These are phyloP conservation scores for Colletotrichum phormii DNA, from an alignment of 2,329 filamentous ascomycete species.

Conservation along the genomic window DNA sequence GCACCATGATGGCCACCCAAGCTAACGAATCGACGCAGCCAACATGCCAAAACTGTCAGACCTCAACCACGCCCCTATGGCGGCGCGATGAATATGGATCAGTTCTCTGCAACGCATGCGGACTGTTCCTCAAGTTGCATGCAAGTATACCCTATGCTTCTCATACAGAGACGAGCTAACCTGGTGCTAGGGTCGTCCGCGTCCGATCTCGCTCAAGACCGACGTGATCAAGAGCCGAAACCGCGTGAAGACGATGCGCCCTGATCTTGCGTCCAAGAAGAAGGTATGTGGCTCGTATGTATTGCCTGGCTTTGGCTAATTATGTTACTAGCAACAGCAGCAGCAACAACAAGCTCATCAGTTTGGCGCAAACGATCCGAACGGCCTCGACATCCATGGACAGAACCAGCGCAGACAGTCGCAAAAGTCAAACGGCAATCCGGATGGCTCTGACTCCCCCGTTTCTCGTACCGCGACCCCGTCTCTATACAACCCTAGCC, in stretches of 20 bases:
- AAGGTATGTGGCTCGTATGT: slow-evolving; percentile 69
- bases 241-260: slow-evolving; percentile 87
- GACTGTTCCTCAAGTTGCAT: slow-evolving; percentile 96
- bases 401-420: slow-evolving; percentile 71
- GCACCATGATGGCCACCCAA: slow-evolving; percentile 63
- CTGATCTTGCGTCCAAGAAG: slow-evolving; percentile 83
- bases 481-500: slow-evolving; percentile 77
- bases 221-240: slow-evolving; percentile 99
- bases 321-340: slow-evolving; percentile 37
- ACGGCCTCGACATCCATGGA: slow-evolving; percentile 69
- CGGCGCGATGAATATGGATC: slow-evolving; percentile 95
- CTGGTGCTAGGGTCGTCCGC: slow-evolving; percentile 66
- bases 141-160: slow-evolving; percentile 46
- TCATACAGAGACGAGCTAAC: background rate
- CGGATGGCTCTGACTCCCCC: slow-evolving; percentile 81
- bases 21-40: slow-evolving; percentile 80
- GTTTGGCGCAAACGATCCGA: slow-evolving; percentile 55
- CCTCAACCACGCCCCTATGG: slow-evolving; percentile 96
- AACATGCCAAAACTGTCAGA: slow-evolving; percentile 95
- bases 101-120: slow-evolving; percentile 98
- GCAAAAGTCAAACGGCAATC: slow-evolving; percentile 79
- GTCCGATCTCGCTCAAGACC: slow-evolving; percentile 96
- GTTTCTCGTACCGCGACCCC: slow-evolving; percentile 85
- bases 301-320: background rate
- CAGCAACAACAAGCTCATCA: slow-evolving; percentile 52